These are phyloP conservation scores for Apophysomyces ossiformis DNA, from an alignment of 371 early-diverging fungal genomes.

Conservation along the genomic window DNA sequence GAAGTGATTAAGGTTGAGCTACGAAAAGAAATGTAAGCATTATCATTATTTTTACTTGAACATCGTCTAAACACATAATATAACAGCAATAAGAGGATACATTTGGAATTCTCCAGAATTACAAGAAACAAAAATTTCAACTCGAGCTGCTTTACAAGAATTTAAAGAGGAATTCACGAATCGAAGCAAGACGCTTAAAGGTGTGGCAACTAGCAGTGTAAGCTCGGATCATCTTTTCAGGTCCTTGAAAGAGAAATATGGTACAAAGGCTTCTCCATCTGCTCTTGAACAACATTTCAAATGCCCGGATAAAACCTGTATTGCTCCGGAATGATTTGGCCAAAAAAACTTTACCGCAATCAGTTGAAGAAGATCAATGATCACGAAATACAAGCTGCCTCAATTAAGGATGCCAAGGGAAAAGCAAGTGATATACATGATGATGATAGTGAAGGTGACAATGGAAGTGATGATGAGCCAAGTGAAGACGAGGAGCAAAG, in stretches of 20 bases:
- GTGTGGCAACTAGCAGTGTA: not conserved
- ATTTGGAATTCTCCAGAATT: not conserved
- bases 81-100: not conserved
- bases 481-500: not conserved
- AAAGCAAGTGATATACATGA: not conserved
- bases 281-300: not conserved
- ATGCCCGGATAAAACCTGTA: not conserved
- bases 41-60: not conserved
- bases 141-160: not conserved
- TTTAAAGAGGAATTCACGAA: not conserved
- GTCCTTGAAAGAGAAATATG: not conserved
- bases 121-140: not conserved
- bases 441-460: not conserved
- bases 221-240: not conserved
- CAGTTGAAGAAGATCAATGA: not conserved
- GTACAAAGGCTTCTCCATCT: not conserved
- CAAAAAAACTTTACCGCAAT: not conserved
- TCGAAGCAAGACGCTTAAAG: not conserved
- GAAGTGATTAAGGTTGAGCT: not conserved
- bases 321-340: not conserved
- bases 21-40: not conserved
- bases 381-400: not conserved
- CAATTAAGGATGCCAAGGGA: not conserved
- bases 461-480: not conserved
- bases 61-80: not conserved